These are phyloP conservation scores for Ustilago xerochloae DNA, from an alignment of 1,284 basidiomycete genomes.

Conservation along the genomic window DNA sequence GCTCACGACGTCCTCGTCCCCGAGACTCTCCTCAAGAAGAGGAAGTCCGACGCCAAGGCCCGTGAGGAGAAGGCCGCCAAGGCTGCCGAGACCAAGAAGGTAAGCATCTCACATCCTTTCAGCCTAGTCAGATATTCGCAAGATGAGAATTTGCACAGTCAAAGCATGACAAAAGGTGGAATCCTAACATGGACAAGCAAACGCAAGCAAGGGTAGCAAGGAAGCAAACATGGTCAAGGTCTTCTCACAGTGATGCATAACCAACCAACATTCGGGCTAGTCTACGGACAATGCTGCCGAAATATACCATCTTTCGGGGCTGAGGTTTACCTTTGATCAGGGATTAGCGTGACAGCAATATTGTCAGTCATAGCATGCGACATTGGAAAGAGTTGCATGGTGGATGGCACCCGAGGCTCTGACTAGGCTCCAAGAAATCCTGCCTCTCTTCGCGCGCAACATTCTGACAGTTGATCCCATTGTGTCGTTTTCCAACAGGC, in stretches of 20 bases:
- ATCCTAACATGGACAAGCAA: not conserved
- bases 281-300: constrained; percentile 64
- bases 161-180: not conserved
- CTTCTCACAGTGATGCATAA: constrained; percentile 60
- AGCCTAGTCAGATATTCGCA: constrained; percentile 74
- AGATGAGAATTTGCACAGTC: too few species aligned
- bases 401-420: constrained; percentile 3
- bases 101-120: constrained; percentile 70
- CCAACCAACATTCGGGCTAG: constrained; percentile 63
- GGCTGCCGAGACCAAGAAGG: constrained; percentile 89
- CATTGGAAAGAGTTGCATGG: too few species aligned
- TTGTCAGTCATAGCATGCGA: too few species aligned
- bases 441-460: not conserved
- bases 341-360: not conserved
- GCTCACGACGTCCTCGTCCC: constrained; percentile 66
- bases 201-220: not conserved
- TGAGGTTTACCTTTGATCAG: constrained; percentile 50
- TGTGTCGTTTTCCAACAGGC: constrained; percentile 72
- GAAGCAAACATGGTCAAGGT: constrained; percentile 9
- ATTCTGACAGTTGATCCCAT: constrained; percentile 20
- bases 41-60: constrained; percentile 97
- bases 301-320: constrained; percentile 69
- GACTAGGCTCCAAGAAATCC: not conserved
- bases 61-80: constrained; percentile 93
- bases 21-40: constrained; percentile 74